Base-by-base conservation (phyloP, 2,329 filamentous ascomycete genomes). In the Penicillium olsonii region DNA sequence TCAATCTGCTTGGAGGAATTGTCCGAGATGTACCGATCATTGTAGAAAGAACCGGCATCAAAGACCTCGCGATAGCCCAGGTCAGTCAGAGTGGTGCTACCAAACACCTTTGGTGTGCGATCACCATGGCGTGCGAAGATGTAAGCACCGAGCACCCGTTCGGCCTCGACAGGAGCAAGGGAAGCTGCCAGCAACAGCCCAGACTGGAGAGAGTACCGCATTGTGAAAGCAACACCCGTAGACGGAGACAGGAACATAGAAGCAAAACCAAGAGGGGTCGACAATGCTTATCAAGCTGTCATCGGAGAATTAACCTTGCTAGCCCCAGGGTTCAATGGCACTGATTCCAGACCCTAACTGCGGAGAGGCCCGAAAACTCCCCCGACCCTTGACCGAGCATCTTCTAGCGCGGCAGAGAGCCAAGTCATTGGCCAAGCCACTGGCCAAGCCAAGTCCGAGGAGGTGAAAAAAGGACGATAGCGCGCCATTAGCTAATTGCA, bases 41-140 rank as follows among this genome's bases (percentile, higher is more conserved):
- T 87, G 73, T 87, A 96, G 79, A 86, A 92, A 48, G 76, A 69
- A 53, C 90, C 92, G 0, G 87, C 85, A 39, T 78, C 76, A 71
- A 84, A 87, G 59, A 91, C 84, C 74, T 96, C 79, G 40, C 80
- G 74, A 66, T 92, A 90, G 26, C 92, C 92, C 43, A 96, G 80
- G 52, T 87, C 80, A 11, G 92, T 96, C 67, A 96, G 74, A 57
- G 81, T 80, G 22, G 88, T 84, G 11, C 87, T 87, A 38, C 84
- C 77, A 55, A 83, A 84, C 15, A 83, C 78, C 75, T 95, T 96
- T 55, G 89, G 75, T 0, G 90, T 92, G 48, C 92, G 84, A 71
- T 96, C 92, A 50, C 92, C 92, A 74, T 96, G 92, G 38, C 92
- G 87, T 61, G 90, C 84, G 77, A 95, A 95, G 71, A 96, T 84